phyloP scores from a whole-genome alignment of 2,329 filamentous ascomycete species.

The Gaeumannomyces sp. region DNA sequence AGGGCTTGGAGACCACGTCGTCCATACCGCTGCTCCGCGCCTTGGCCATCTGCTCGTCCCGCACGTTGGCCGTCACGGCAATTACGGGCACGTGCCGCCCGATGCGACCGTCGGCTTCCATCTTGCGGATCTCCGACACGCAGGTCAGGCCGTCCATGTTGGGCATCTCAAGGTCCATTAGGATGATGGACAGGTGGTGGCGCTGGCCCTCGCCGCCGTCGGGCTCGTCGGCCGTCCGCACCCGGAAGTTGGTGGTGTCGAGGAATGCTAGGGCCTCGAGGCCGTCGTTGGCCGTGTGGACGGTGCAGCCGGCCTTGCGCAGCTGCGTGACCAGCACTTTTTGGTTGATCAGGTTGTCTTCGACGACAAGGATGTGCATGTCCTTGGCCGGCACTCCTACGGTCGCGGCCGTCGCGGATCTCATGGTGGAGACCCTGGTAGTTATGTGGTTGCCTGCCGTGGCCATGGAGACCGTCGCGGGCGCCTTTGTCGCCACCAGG shows the following conservation, averaged over 20 bases:
- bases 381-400: conserved; percentile 20
- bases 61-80: conserved; percentile 40
- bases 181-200: conserved; percentile 29
- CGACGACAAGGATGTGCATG: conserved; percentile 55
- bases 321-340: conserved; percentile 61
- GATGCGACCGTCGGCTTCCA: conserved; percentile 28
- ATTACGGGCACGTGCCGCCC: conserved; percentile 34
- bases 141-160: conserved; percentile 41
- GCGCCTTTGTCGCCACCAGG: conserved; percentile 18
- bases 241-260: conserved; percentile 24
- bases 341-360: conserved; percentile 64
- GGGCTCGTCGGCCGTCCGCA: conserved; percentile 12
- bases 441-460: not conserved
- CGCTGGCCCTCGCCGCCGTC: not conserved
- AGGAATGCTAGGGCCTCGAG: conserved; percentile 45
- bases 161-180: conserved; percentile 45
- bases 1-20: conserved; percentile 53
- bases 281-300: conserved; percentile 57
- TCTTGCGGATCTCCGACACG: conserved; percentile 31
- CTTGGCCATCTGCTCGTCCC: conserved; percentile 31
- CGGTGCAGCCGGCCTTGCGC: conserved; percentile 50
- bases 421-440: not conserved
- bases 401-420: not conserved
- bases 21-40: conserved; percentile 36
- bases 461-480: not conserved